A percentile compares a stretch with the other conserved stretches of the same genome.
Evolutionary conservation across 2,329 filamentous ascomycete genomes (phyloP).

Genomic region (Apiospora arundinis): DNA sequence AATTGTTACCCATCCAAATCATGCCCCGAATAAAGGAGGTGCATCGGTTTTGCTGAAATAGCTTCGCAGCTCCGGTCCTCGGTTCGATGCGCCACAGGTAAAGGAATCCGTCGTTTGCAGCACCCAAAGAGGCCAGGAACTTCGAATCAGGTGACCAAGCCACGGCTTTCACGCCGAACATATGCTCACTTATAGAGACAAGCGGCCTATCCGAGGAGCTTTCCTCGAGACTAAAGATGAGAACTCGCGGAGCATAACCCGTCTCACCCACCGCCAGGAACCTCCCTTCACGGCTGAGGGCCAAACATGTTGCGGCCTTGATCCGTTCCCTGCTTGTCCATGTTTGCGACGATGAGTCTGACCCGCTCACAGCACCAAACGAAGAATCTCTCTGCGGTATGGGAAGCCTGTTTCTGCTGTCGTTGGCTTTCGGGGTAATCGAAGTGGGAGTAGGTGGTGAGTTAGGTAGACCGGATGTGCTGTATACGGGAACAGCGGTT

Average conservation of each 20-base stretch:
- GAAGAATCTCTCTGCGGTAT: constrained; percentile 54
- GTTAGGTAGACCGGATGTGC: constrained; percentile 59
- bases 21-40: constrained; percentile 86
- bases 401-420: constrained; percentile 65
- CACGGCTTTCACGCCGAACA: constrained; percentile 85
- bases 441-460: constrained; percentile 57
- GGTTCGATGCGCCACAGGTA: constrained; percentile 89
- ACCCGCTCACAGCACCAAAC: constrained; percentile 55
- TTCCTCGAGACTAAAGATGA: constrained; percentile 88
- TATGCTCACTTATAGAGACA: constrained; percentile 87
- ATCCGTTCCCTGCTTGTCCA: constrained; percentile 92
- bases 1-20: constrained; percentile 84
- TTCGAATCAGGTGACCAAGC: constrained; percentile 88
- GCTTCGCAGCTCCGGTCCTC: constrained; percentile 78
- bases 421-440: constrained; percentile 67
- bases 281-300: constrained; percentile 84
- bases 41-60: constrained; percentile 89
- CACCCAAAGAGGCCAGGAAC: constrained; percentile 87
- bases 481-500: constrained; percentile 71
- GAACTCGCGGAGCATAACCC: constrained; percentile 87
- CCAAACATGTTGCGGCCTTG: constrained; percentile 91
- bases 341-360: constrained; percentile 73
- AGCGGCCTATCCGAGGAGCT: constrained; percentile 81
- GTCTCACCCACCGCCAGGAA: constrained; percentile 95
- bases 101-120: constrained; percentile 90